Conservation (phyloP, 768 basidiomycete genomes). For the Trametes cubensis region DNA sequence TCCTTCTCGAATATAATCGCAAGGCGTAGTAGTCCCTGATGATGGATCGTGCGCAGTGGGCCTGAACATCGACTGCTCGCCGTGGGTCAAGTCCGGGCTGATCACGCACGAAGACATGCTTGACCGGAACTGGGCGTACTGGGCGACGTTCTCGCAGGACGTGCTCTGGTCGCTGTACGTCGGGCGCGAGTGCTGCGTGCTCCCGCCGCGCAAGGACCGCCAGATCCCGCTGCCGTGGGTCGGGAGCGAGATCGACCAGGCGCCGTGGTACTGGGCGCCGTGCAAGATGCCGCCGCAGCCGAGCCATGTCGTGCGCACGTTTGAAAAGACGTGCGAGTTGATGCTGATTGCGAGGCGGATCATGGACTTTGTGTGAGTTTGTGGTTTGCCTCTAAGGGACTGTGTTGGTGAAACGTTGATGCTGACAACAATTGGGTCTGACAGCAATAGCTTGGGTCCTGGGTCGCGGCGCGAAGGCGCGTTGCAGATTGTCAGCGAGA, state of each 20-base stretch:
- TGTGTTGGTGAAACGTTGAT: background rate
- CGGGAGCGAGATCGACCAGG: constrained; percentile 51
- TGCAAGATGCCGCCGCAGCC: constrained; percentile 45
- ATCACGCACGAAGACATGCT: constrained; percentile 55
- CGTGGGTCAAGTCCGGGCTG: constrained; percentile 55
- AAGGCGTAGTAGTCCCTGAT: background rate
- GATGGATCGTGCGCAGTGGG: constrained; percentile 46
- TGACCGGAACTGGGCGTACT: constrained; percentile 63
- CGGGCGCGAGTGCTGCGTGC: constrained; percentile 60
- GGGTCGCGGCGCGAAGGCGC: constrained; percentile 45
- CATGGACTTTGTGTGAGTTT: constrained; percentile 57
- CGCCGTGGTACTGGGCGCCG: constrained; percentile 47
- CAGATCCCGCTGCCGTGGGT: constrained; percentile 51
- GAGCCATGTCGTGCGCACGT: constrained; percentile 39
- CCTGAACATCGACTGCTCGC: constrained; percentile 56
- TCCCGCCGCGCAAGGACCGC: constrained; percentile 40
- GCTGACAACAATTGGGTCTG: background rate
- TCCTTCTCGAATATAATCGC: background rate
- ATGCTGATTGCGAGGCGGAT: constrained; percentile 52
- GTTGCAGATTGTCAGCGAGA: constrained; percentile 52
- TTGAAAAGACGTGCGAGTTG: constrained; percentile 52
- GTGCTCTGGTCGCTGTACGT: constrained; percentile 69
- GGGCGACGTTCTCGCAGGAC: constrained; percentile 62
- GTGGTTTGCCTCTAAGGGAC: background rate
- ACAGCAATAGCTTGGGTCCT: constrained; percentile 49